Evolutionary conservation across 768 basidiomycete species (phyloP), one percentile per base, ranked within the genome.

Genomic region (Suillus placidus): DNA sequence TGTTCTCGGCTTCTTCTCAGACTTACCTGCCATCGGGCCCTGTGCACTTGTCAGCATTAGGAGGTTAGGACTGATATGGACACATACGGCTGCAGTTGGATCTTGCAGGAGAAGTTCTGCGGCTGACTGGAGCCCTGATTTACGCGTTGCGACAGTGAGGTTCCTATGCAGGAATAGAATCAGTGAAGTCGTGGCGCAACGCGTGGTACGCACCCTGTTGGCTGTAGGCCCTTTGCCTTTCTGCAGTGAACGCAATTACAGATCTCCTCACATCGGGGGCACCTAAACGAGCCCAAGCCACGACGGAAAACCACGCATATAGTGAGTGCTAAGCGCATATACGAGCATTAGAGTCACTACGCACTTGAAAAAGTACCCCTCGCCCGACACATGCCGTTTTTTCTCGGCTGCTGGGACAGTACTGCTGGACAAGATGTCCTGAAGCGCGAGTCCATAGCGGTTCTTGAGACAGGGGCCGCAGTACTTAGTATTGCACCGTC

Each of bases 221-320:
- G 82, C 61, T 82, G 81, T 35, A 89, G 77, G 26, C 89, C 90
- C 72, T 86, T 81, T 18, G 83, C 79, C 74, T 88, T 90, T 64
- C 87, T 83, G 76, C 92, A 93, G 5, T 73, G 74, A 49, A 82
- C 80, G 67, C 92, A 93, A 72, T 87, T 91, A 76, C 92, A 93
- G 12, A 81, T 76, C 68, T 84, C 86, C 60, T 83, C 78, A 66
- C 92, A 93, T 69, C 82, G 84, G 5, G 90, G 90, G 68, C 92
- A 93, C 72, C 91, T 93, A 67, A 34, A 52, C 60, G 34, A 35
- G 34, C 6, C 2, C 55, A 56, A n/a, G 23, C 26, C 18, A 26
- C 30, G 23, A 10, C 16, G 3, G 23, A 40, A 57, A n/a, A n/a
- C n/a, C 54, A 13, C 40, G 56, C 60, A 60, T 65, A 69, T 63